These are phyloP conservation scores for Scortechinia acanthostroma DNA, from an alignment of 2,329 filamentous ascomycete species.

Conservation along the genomic window DNA sequence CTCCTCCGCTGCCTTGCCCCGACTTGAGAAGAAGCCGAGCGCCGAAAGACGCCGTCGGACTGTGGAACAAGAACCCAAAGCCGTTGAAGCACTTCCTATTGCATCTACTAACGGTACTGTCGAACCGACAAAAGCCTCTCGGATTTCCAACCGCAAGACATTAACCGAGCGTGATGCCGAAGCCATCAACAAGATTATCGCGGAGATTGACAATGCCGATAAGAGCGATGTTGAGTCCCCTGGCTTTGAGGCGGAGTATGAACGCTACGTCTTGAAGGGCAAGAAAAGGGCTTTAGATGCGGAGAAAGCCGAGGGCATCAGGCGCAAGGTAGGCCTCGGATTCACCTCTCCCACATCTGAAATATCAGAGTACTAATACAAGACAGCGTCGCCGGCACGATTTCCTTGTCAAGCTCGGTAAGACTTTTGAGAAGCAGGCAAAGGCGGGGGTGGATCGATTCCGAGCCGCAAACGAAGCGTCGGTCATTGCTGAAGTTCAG, in stretches of 20 bases:
- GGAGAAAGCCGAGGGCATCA: neutral
- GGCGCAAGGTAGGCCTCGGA: neutral
- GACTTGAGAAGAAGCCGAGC: no score
- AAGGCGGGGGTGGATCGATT: constrained; percentile 70
- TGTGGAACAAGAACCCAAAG: neutral
- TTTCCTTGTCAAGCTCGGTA: constrained; percentile 47
- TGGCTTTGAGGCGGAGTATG: neutral
- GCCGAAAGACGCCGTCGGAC: no score
- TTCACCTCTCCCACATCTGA: no score
- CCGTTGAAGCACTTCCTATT: neutral
- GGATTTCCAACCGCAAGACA: neutral
- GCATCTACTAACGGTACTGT: neutral
- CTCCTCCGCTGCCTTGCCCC: neutral
- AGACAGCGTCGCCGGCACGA: constrained; percentile 41
- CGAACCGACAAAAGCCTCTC: neutral
- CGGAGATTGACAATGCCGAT: neutral
- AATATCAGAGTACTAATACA: no score
- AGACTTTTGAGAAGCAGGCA: constrained; percentile 61
- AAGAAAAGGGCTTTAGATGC: neutral
- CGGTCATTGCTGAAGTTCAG: constrained; percentile 79
- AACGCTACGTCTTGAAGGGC: neutral
- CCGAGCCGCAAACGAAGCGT: constrained; percentile 69
- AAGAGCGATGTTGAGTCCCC: neutral
- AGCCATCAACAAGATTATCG: neutral
- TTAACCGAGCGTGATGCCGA: neutral